Base-by-base conservation (phyloP, 768 basidiomycete species). In the Exidia glandulosa region DNA sequence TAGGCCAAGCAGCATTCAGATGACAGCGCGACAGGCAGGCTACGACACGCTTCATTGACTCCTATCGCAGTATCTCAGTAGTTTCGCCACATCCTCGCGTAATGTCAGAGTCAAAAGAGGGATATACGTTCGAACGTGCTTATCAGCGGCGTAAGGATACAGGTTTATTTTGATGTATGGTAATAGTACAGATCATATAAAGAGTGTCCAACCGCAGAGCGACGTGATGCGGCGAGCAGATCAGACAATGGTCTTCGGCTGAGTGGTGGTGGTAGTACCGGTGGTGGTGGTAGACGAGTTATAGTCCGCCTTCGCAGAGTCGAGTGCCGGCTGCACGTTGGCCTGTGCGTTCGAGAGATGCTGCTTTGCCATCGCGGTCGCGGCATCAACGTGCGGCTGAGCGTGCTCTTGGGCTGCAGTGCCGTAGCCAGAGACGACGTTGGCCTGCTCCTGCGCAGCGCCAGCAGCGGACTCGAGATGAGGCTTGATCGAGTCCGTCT, bases 311-410 rank as follows among this genome's bases (percentile, higher is more conserved):
- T 56, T 41, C 30, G 71, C 69, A 12, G 62, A 64, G 16, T 72
- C 63, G 58, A 74, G 47, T 58, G 75, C 70, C 16, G 72, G 73
- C 63, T 79, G 75, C 0, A 74, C 74, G 0, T 68, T 67, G 4
- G 71, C 72, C 60, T 70, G 72, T 2, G 73, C 76, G 19, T 71
- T 72, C 36, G 77, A 73, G 30, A 80, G 63, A 54, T 78, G 73
- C 0, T 77, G 76, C 65, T 74, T 66, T 2, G 68, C 63, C 16
- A 68, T 66, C 29, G 60, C 33, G 14, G 48, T 58, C 59, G 66
- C 60, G 59, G 59, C 7, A 61, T 73, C 58, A 64, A 72, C 37
- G 66, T 69, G 66, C 61, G 70, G 71, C 57, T 70, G 65, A 33
- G 61, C 62, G 6, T 60, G 57, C 25, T 62, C 60, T 52, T 63